Evolutionary conservation across 2,329 filamentous ascomycete species (phyloP).

Genomic region (Xylaria sp.): DNA sequence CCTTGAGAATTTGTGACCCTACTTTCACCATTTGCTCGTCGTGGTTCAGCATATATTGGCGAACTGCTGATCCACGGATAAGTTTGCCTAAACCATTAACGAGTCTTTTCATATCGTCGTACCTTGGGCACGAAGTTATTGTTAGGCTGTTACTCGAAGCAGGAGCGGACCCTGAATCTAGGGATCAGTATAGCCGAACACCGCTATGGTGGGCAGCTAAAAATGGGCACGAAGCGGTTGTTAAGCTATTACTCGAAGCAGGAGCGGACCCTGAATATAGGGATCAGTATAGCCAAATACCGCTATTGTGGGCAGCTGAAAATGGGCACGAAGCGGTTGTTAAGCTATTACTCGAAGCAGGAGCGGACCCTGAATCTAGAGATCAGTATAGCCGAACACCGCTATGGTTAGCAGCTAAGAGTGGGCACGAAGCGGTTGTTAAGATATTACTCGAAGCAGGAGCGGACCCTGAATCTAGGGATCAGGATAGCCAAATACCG

Average conservation of each 20-base stretch:
- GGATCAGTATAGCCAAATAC: neutral
- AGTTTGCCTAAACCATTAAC: no score
- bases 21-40: neutral
- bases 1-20: constrained; percentile 5
- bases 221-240: neutral
- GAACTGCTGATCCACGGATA: fast-evolving
- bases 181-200: neutral
- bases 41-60: constrained; percentile 1
- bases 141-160: neutral
- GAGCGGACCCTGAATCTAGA: neutral
- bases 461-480: no score
- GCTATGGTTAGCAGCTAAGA: neutral
- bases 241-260: no score
- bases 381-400: neutral
- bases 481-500: neutral
- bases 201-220: no score
- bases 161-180: neutral
- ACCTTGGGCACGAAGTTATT: neutral
- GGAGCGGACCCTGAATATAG: neutral
- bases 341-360: neutral
- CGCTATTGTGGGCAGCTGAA: neutral
- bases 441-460: neutral
- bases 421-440: neutral
- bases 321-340: neutral
- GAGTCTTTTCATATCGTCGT: neutral